These are phyloP conservation scores for Styphnolobium japonicum DNA, from an alignment of 306 rosid genomes.

Conservation along the genomic window DNA sequence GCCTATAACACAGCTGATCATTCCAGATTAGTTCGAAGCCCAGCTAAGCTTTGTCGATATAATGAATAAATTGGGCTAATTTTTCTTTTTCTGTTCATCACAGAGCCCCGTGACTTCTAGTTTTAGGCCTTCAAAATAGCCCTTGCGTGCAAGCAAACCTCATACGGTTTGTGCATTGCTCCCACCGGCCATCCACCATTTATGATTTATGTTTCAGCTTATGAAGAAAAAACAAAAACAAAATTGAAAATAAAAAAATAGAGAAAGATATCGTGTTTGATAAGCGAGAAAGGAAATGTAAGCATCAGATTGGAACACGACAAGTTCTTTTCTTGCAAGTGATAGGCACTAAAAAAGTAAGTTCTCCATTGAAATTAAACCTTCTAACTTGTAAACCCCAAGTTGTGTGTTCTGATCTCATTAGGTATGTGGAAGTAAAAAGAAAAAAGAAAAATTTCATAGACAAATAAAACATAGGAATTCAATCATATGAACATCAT, in stretches of 20 bases:
- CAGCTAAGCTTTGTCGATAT: neutral
- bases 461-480: neutral
- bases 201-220: neutral
- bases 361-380: constrained; percentile 1
- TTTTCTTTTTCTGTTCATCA: neutral
- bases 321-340: constrained; percentile 27
- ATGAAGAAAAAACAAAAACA: neutral
- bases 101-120: neutral
- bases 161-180: neutral
- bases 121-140: neutral
- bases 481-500: neutral
- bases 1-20: neutral
- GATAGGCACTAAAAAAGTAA: neutral
- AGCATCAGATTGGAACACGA: neutral
- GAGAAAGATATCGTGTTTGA: neutral
- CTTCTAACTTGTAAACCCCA: neutral
- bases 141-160: constrained; percentile 39
- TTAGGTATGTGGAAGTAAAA: no score
- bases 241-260: neutral
- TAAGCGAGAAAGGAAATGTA: no score
- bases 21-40: neutral
- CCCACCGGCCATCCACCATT: neutral
- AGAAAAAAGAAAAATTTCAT: no score
- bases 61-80: no score
- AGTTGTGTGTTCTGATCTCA: neutral